Conservation (phyloP, 768 basidiomycete genomes). For the Lactarius hatsudake region DNA sequence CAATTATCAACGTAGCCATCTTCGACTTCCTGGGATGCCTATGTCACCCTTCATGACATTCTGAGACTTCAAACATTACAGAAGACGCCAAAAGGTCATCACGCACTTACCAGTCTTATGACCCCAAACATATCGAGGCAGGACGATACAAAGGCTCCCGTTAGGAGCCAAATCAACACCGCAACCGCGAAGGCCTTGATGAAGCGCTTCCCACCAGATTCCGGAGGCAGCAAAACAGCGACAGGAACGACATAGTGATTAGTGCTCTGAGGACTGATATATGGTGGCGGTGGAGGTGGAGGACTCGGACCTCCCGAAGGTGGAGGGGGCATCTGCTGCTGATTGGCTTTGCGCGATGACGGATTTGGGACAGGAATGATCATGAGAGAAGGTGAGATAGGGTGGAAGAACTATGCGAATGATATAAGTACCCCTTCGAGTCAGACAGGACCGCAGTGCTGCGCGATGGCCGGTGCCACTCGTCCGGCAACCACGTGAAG, state of each 20-base stretch:
- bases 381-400: background rate
- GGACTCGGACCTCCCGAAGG: background rate
- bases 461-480: too few relatives aligned
- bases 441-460: too few relatives aligned
- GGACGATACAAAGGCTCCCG: conserved; percentile 21
- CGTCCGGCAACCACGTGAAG: too few relatives aligned
- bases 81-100: conserved; percentile 19
- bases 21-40: background rate
- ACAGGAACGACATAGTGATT: background rate
- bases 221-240: background rate
- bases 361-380: background rate
- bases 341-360: background rate
- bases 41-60: conserved; percentile 1
- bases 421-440: too few relatives aligned
- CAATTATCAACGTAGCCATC: conserved; percentile 5
- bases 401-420: background rate
- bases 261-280: conserved; percentile 9
- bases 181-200: conserved; percentile 32
- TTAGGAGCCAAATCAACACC: conserved; percentile 29
- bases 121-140: background rate
- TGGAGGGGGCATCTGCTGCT: background rate
- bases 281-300: conserved; percentile 14
- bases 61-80: background rate
- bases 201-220: conserved; percentile 29
- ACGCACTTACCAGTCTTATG: conserved; percentile 15